Conservation (phyloP, 2,329 filamentous ascomycete genomes). For the Penicillium rolfsii region DNA sequence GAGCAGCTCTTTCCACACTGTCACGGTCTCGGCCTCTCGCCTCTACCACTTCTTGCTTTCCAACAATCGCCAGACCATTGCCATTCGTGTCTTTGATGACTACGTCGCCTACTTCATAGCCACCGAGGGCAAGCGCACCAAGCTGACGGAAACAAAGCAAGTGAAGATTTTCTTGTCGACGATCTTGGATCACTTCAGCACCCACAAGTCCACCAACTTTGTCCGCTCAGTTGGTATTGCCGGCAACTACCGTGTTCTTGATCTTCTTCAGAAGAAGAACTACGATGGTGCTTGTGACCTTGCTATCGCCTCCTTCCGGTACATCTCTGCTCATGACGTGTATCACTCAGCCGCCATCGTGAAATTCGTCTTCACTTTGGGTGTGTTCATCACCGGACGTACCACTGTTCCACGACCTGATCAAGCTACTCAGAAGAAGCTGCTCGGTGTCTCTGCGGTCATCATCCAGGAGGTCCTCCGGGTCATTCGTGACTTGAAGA, state of each 20-base stretch:
- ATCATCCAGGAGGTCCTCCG: conserved; percentile 49
- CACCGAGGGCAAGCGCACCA: conserved; percentile 37
- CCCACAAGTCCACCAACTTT: conserved; percentile 40
- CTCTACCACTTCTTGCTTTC: conserved; percentile 38
- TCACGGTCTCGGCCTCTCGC: conserved; percentile 41
- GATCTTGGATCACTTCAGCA: conserved; percentile 40
- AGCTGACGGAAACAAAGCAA: conserved; percentile 32
- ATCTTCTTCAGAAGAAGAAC: conserved; percentile 34
- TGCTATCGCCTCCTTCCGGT: conserved; percentile 39
- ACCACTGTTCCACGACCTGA: conserved; percentile 42
- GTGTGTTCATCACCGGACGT: conserved; percentile 42
- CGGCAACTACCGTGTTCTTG: conserved; percentile 32
- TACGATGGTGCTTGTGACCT: conserved; percentile 41
- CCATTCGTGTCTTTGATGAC: conserved; percentile 36
- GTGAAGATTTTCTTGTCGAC: conserved; percentile 39
- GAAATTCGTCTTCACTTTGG: conserved; percentile 42
- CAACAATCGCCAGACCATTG: conserved; percentile 30
- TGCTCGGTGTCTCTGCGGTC: conserved; percentile 44
- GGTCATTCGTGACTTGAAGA: conserved; percentile 45
- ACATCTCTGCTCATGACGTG: conserved; percentile 38
- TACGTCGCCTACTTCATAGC: conserved; percentile 39
- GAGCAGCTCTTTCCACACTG: conserved; percentile 41
- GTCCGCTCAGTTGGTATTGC: conserved; percentile 44
- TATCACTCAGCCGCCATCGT: conserved; percentile 36
- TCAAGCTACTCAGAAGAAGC: conserved; percentile 41